Percentiles rank a stretch among this genome's conserved stretches.
Conservation (phyloP, 176 grass and related monocot species). For the Alopecurus myosuroides region DNA sequence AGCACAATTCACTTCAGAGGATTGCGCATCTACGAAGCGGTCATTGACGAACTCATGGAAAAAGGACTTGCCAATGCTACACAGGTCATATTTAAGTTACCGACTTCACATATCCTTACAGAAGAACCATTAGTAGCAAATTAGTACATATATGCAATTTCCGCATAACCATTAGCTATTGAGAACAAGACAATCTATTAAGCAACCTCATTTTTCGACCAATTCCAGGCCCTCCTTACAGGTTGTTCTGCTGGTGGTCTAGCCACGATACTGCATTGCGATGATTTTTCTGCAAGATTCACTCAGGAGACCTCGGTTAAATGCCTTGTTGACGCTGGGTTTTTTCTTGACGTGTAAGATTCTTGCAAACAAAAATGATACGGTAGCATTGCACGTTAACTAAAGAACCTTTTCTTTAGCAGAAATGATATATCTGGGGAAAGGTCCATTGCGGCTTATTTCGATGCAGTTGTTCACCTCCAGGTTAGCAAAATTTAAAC, state of each 20-base stretch:
- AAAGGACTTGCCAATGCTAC: conserved; percentile 61
- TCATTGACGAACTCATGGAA: conserved; percentile 51
- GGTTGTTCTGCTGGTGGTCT: conserved; percentile 61
- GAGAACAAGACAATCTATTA: not conserved
- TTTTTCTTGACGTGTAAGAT: conserved; percentile 68
- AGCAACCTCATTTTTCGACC: not conserved
- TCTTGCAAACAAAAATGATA: not conserved
- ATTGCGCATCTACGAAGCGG: conserved; percentile 57
- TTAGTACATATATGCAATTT: too few species aligned
- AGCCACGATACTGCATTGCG: conserved; percentile 66
- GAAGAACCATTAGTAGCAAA: not conserved
- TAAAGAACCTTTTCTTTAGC: not conserved
- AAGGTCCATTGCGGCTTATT: conserved; percentile 39
- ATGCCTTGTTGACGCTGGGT: conserved; percentile 78
- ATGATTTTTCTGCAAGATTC: conserved; percentile 53
- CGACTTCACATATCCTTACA: not conserved
- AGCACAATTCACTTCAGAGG: conserved; percentile 49
- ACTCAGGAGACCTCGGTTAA: conserved; percentile 39
- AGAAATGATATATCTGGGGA: conserved; percentile 67
- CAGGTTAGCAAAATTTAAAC: conserved; percentile 38
- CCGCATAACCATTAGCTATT: not conserved
- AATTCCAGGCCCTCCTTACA: conserved; percentile 62
- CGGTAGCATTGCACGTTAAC: not conserved
- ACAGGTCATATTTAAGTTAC: conserved; percentile 37
- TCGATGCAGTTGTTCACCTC: conserved; percentile 58